Evolutionary conservation across 805 yeast genomes (phyloP).

Genomic region (Isabelozyma rhagii): DNA sequence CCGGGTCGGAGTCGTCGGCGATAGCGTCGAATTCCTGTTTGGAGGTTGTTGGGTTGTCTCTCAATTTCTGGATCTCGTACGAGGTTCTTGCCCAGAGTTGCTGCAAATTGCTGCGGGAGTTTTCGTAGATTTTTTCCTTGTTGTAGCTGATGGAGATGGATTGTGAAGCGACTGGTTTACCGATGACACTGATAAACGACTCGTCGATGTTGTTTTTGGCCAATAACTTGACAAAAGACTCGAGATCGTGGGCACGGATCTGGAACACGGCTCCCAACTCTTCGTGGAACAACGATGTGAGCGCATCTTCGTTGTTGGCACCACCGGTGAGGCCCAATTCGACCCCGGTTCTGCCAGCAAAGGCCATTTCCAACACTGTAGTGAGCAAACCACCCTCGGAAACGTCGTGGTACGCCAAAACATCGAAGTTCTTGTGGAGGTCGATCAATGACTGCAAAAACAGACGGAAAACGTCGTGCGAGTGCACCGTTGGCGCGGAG

Average conservation of each 20-base stretch:
- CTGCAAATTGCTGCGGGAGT: conserved; percentile 70
- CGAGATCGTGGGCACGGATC: conserved; percentile 51
- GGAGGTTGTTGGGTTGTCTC: conserved; percentile 92
- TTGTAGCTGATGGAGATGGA: conserved; percentile 46
- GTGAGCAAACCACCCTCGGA: conserved; percentile 95
- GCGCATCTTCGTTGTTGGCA: conserved; percentile 20
- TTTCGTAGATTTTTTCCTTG: conserved; percentile 44
- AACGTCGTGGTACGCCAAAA: conserved; percentile 89
- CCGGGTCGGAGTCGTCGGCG: conserved; percentile 83
- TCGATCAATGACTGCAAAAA: conserved; percentile 66
- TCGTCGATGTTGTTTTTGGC: conserved; percentile 55
- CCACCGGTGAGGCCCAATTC: conserved; percentile 45
- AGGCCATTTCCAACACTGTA: conserved; percentile 91
- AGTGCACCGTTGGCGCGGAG: conserved; percentile 78
- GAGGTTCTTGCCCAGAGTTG: conserved; percentile 86
- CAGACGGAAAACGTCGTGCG: conserved; percentile 56
- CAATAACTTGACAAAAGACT: conserved; percentile 54
- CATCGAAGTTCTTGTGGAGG: conserved; percentile 66
- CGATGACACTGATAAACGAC: conserved; percentile 59
- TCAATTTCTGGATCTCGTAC: conserved; percentile 80
- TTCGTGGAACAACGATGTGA: conserved; percentile 76
- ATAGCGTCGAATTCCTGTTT: conserved; percentile 79
- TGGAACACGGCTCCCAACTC: conserved; percentile 98
- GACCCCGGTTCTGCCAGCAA: conserved; percentile 89
- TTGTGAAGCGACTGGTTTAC: conserved; percentile 61